Evolutionary conservation across 192 early-diverging fungal species (phyloP).

Genomic region (Chytriomyces hyalinus): DNA sequence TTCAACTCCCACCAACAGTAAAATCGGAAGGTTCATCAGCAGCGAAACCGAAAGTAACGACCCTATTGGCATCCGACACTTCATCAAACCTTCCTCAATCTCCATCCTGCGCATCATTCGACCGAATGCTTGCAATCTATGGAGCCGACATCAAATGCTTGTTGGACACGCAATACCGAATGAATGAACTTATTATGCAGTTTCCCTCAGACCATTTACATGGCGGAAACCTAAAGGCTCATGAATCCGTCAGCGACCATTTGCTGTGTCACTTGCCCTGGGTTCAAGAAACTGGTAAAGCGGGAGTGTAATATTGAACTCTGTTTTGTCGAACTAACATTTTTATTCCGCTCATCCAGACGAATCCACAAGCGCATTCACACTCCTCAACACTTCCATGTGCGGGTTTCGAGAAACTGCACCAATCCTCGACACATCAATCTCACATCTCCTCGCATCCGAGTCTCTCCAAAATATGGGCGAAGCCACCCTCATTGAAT

Average conservation of each 20-base stretch:
- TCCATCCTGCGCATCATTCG: conserved; percentile 71
- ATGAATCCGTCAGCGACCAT: conserved; percentile 66
- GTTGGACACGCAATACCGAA: conserved; percentile 86
- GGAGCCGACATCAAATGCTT: conserved; percentile 67
- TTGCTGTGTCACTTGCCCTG: conserved; percentile 67
- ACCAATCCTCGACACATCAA: conserved; percentile 10
- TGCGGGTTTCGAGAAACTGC: conserved; percentile 17
- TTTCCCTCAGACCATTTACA: conserved; percentile 76
- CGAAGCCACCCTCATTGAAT: conserved; percentile 59
- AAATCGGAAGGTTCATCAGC: conserved; percentile 52
- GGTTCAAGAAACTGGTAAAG: conserved; percentile 47
- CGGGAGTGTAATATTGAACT: conserved; percentile 37
- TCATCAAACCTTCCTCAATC: conserved; percentile 30
- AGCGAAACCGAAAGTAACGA: not conserved
- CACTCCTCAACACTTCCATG: conserved; percentile 72
- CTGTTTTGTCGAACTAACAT: conserved; percentile 69
- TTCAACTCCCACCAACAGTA: conserved; percentile 88
- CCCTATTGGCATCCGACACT: not conserved
- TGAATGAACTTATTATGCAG: conserved; percentile 81
- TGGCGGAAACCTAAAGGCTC: conserved; percentile 66
- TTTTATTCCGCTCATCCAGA: conserved; percentile 54
- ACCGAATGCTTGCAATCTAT: conserved; percentile 68
- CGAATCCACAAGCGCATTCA: conserved; percentile 60
- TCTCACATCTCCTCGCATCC: not conserved
- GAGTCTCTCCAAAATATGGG: conserved; percentile 77